phyloP scores from a whole-genome alignment of 208 protist genomes.

The Trypanosoma congolense region DNA sequence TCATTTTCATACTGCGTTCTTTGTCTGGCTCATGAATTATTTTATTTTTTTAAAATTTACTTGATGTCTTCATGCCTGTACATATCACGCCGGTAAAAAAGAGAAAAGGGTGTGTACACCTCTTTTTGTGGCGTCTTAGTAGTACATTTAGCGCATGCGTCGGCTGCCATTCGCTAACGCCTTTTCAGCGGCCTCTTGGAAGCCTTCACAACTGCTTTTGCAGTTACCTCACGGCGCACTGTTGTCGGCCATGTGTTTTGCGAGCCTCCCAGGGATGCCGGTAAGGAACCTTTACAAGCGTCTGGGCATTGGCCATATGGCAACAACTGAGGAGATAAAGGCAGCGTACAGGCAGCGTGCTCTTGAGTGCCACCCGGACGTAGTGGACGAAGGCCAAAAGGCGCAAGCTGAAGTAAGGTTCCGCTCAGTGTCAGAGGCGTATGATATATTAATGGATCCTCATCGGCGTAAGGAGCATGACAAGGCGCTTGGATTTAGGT shows the following conservation, averaged over 20 bases:
- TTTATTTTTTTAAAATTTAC: too few species aligned
- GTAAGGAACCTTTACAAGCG: constrained; percentile 55
- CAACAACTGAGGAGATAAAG: constrained; percentile 51
- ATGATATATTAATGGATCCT: constrained; percentile 34
- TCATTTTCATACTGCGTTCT: too few species aligned
- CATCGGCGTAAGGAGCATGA: constrained; percentile 31
- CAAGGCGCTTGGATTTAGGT: constrained; percentile 35
- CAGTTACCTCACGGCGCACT: background rate
- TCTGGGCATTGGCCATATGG: constrained; percentile 44
- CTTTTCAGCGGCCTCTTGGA: background rate
- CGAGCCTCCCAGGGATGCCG: constrained; percentile 5
- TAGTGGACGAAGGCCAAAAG: constrained; percentile 16
- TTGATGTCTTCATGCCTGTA: too few species aligned
- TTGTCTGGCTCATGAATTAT: too few species aligned
- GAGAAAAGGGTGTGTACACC: too few species aligned
- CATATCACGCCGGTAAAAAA: too few species aligned
- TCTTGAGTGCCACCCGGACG: constrained; percentile 39
- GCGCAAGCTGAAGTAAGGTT: constrained; percentile 32
- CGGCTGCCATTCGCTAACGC: background rate
- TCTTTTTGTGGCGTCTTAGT: too few species aligned
- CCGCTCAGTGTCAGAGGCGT: constrained; percentile 36
- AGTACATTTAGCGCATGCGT: too few species aligned
- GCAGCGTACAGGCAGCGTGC: constrained; percentile 30
- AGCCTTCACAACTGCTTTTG: background rate
- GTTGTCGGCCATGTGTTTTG: constrained; percentile 15